Conservation (phyloP, 2,329 filamentous ascomycete genomes). For the Reticulascus tulasneorum region DNA sequence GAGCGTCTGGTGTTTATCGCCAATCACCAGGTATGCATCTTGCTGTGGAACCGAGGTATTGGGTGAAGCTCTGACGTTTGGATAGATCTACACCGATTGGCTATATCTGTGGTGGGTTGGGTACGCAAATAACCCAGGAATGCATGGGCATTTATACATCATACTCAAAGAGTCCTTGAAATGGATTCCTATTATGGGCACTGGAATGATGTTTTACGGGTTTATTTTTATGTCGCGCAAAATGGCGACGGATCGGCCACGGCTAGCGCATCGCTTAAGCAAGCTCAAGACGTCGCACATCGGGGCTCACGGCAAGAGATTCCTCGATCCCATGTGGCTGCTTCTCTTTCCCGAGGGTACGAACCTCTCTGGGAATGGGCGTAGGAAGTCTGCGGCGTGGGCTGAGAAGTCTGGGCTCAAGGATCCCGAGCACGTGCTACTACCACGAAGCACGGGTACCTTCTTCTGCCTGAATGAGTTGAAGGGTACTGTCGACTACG, state of each 20-base stretch:
- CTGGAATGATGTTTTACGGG: conserved; percentile 79
- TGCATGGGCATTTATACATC: conserved; percentile 86
- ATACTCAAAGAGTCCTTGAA: conserved; percentile 86
- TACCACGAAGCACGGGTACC: conserved; percentile 77
- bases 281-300: conserved; percentile 60
- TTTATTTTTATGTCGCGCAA: conserved; percentile 93
- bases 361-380: conserved; percentile 68
- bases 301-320: conserved; percentile 50
- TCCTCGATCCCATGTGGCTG: conserved; percentile 81
- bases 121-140: conserved; percentile 70
- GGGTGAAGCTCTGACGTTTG: conserved; percentile 15
- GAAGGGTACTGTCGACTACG: conserved; percentile 69
- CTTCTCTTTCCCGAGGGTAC: conserved; percentile 86
- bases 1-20: conserved; percentile 79
- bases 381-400: conserved; percentile 69
- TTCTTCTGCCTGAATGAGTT: conserved; percentile 77
- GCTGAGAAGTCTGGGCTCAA: conserved; percentile 70
- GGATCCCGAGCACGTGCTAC: conserved; percentile 69
- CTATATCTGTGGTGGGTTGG: conserved; percentile 90
- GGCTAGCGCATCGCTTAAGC: conserved; percentile 69
- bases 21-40: conserved; percentile 67
- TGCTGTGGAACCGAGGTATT: not conserved
- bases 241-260: conserved; percentile 73
- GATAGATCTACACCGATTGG: conserved; percentile 81
- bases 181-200: conserved; percentile 73